Evolutionary conservation across 2,329 filamentous ascomycete species (phyloP), one percentile per base, ranked within the genome.

Genomic region (Parafenestella ontariensis): DNA sequence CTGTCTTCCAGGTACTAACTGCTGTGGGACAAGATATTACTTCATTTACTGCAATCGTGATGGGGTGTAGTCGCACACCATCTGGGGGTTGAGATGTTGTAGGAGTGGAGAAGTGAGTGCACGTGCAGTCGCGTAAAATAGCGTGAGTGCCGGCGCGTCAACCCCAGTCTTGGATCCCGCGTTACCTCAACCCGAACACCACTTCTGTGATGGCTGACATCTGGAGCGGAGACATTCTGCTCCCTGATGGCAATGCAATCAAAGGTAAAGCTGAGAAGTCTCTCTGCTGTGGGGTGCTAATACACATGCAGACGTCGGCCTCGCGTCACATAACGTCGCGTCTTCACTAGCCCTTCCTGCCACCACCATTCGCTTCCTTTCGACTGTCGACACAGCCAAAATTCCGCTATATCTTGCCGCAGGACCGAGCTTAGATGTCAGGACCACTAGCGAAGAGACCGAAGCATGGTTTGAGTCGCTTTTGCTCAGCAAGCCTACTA

Each of bases 351-450:
- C 44, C 26, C 48, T 72, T 34, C 52, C 57, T 10, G 43, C 62
- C 1, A 42, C 61, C 7, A 20, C 56, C 6, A 54, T 77, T 6
- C 69, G 64, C 54, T 79, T 77, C 54, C 69, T 78, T 5, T 68
- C 75, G 5, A 63, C 74, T 23, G 78, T 81, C 31, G 72, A 79
- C 15, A 72, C 71, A 5, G 59, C 70, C 1, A 70, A 63, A 4
- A 72, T 81, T 23, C 79, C 79, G 0, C 50, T 81, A 5, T 74
- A 76, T 31, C 66, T 80, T 3, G 65, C 74, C 24, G 63, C 68
- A 21, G 76, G 78, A 1, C 70, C 74, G 2, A 73, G 68, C 29
- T 57, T 75, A 7, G 67, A 76, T 47, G 77, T 80, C 1, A 76
- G 67, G 61, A 78, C 77, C 1, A 61, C 62, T 1, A 65, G 56